phyloP scores from a whole-genome alignment of 1,139 yeast species.

The Lodderomyces theae region DNA sequence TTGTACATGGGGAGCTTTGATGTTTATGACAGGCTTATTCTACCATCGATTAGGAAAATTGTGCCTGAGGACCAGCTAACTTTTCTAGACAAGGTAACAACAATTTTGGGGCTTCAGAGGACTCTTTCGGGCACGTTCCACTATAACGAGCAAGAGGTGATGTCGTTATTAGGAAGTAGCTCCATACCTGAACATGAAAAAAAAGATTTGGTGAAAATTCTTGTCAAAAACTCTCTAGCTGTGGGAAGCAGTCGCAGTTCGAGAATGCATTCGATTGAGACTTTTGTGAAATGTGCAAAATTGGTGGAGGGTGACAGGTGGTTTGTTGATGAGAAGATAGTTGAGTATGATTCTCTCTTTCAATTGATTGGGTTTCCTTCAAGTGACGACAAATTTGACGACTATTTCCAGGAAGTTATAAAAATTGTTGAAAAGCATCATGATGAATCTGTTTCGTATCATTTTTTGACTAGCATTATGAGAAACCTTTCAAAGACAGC shows the following conservation, averaged over 20 bases:
- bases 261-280: conserved; percentile 2
- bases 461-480: conserved; percentile 12
- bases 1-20: conserved; percentile 7
- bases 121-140: background rate
- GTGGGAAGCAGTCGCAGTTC: background rate
- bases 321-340: conserved; percentile 5
- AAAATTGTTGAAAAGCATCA: conserved; percentile 5
- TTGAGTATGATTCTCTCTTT: conserved; percentile 9
- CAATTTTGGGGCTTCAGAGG: conserved; percentile 4
- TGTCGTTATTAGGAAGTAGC: background rate
- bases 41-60: conserved; percentile 6
- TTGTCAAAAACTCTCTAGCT: conserved; percentile 1
- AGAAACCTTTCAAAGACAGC: conserved; percentile 4
- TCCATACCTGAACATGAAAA: background rate
- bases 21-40: conserved; percentile 5
- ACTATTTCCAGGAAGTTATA: conserved; percentile 3
- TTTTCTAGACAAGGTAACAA: conserved; percentile 1
- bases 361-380: conserved; percentile 8
- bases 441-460: conserved; percentile 3
- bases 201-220: conserved; percentile 5
- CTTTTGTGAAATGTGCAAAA: conserved; percentile 9
- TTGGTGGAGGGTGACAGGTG: conserved; percentile 9
- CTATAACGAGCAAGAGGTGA: conserved; percentile 1
- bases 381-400: background rate
- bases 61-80: background rate